phyloP scores from a whole-genome alignment of 768 basidiomycete genomes.

The Pleurotus tuber-regium region DNA sequence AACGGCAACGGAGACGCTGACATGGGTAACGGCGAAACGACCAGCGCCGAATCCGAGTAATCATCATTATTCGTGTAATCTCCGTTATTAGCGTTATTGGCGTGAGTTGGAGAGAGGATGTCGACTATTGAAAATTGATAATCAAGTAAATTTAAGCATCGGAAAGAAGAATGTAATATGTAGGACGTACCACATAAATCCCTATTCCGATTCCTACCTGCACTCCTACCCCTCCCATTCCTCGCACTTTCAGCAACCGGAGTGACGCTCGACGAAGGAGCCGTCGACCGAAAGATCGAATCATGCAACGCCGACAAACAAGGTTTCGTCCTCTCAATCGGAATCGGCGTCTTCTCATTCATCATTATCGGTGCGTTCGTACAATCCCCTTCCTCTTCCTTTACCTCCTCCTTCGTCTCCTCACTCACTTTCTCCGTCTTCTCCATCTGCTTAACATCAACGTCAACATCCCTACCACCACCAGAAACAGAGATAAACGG shows the following conservation, averaged over 20 bases:
- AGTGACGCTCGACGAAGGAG: background rate
- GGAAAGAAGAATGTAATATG: background rate
- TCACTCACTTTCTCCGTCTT: background rate
- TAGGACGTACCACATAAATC: constrained; percentile 5
- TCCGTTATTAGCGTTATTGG: background rate
- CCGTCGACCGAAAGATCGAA: constrained; percentile 7
- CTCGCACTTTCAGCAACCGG: too few relatives aligned
- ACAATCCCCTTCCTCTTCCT: too few relatives aligned
- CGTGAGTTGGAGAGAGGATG: background rate
- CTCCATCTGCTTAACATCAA: background rate
- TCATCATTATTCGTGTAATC: too few relatives aligned
- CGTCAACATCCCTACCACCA: constrained; percentile 1
- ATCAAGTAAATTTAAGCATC: background rate
- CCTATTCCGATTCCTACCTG: too few relatives aligned
- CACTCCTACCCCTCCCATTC: too few relatives aligned
- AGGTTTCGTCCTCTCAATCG: constrained; percentile 2
- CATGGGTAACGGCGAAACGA: constrained; percentile 2
- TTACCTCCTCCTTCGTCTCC: too few relatives aligned
- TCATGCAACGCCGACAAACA: constrained; percentile 8
- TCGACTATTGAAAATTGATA: constrained; percentile 1
- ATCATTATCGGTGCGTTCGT: too few relatives aligned
- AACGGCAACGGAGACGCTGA: too few relatives aligned
- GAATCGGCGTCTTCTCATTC: background rate
- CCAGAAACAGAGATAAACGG: constrained; percentile 4
- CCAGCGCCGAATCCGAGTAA: constrained; percentile 4